phyloP scores from a whole-genome alignment of 371 early-diverging fungal species.

The Mycotypha africana region DNA sequence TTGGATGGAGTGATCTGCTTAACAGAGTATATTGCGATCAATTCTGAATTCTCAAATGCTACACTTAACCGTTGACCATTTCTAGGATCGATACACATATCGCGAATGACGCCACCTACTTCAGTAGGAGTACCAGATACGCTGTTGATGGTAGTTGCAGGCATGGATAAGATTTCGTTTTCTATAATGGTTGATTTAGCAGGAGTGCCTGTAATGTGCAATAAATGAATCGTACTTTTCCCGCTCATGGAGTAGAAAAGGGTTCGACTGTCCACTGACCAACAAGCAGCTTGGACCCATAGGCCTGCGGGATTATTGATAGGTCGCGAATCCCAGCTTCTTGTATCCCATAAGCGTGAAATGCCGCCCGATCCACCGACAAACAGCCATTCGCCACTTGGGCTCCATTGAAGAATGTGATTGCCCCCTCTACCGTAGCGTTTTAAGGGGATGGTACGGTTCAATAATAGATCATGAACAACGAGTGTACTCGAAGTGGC shows the following conservation, averaged over 20 bases:
- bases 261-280: slow-evolving; percentile 34
- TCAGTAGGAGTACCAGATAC: neutral
- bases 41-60: slow-evolving; percentile 19
- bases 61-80: slow-evolving; percentile 30
- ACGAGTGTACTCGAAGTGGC: slow-evolving; percentile 19
- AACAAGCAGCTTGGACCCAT: slow-evolving; percentile 42
- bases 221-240: slow-evolving; percentile 25
- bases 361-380: slow-evolving; percentile 26
- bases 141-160: neutral
- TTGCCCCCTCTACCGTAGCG: slow-evolving; percentile 34
- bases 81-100: slow-evolving; percentile 25
- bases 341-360: slow-evolving; percentile 41
- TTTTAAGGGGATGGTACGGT: slow-evolving; percentile 24
- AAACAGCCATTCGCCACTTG: slow-evolving; percentile 36
- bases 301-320: slow-evolving; percentile 34
- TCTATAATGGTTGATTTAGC: slow-evolving; percentile 8
- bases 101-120: slow-evolving; percentile 21
- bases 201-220: slow-evolving; percentile 15
- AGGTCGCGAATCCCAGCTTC: slow-evolving; percentile 25
- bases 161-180: slow-evolving; percentile 4
- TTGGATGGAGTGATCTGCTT: slow-evolving; percentile 11
- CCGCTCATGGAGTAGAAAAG: slow-evolving; percentile 34
- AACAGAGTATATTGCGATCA: slow-evolving; percentile 21
- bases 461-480: slow-evolving; percentile 26
- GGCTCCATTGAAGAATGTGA: slow-evolving; percentile 38